Conservation (phyloP, 257 asterid genomes). For the Solanum lycopersicoides region DNA sequence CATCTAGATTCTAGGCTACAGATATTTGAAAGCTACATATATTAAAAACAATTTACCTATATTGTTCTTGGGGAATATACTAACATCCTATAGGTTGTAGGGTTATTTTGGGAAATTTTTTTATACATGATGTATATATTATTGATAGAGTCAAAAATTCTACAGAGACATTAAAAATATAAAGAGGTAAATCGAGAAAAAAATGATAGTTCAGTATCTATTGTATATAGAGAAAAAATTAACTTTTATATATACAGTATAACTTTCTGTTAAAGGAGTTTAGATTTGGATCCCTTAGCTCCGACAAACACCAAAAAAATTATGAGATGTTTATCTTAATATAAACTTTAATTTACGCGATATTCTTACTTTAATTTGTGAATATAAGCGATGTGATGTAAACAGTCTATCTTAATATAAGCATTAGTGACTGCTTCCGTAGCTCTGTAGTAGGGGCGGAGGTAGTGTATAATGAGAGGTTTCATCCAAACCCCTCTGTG, state of each 20-base stretch:
- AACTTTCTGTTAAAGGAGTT: not conserved
- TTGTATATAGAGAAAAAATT: not conserved
- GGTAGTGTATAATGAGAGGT: too few relatives aligned
- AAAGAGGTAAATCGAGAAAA: not conserved
- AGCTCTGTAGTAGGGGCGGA: too few relatives aligned
- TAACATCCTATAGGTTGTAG: not conserved
- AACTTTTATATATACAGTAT: not conserved
- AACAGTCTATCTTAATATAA: not conserved
- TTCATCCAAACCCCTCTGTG: too few relatives aligned
- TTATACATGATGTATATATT: not conserved
- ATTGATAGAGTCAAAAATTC: not conserved
- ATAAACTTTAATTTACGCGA: not conserved
- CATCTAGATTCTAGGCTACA: not conserved
- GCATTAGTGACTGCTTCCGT: not conserved
- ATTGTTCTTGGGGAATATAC: not conserved
- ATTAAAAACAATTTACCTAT: not conserved
- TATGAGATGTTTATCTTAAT: too few relatives aligned
- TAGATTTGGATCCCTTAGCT: not conserved
- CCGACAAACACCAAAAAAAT: not conserved
- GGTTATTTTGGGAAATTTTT: not conserved
- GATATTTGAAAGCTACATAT: not conserved
- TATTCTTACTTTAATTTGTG: not conserved
- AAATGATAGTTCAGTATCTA: not conserved
- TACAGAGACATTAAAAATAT: accelerated
- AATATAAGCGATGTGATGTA: not conserved